Base-by-base conservation (phyloP, 257 asterid genomes). In the Nicotiana noctiflora region DNA sequence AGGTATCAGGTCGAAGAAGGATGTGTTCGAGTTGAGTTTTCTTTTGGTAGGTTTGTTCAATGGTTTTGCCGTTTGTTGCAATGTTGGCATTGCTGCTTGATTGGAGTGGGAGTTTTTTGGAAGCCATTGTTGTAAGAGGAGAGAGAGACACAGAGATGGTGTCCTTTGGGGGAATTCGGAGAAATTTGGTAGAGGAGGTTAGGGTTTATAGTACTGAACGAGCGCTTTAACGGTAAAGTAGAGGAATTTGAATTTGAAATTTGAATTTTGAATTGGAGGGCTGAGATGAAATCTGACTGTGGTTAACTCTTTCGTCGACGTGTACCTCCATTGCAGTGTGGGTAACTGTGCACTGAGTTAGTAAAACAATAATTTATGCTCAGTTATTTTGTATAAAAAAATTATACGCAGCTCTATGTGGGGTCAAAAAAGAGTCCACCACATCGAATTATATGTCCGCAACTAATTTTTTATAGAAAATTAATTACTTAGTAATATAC, bases 21-120 rank as follows among this genome's bases (percentile, higher is more conserved):
- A 96, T 96, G 91, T 96, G 99, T 27, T 96, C 99, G 78, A 96
- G 98, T 86, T 96, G 99, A 4, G 98, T 82, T 56, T 96, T 96
- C 78, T 96, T 94, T 89, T 96, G 99, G 90, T 96, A 96, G 55
- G 90, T 89, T 85, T 96, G 94, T 65, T 96, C 99, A 79, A 96
- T 94, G 27, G 98, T 94, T 80, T 94, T 96, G 21, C 86, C 89
- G 25, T 61, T 87, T 8, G 27, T 66, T 53, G 81, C 53, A 34
- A 90, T 85, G 87, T 92, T 94, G 85, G 89, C 92, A 80, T 90
- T 94, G 93, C 85, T 94, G 91, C 97, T 90, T 68, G 92, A 79
- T 68, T 85, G 97, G 76, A 83, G 87, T 9, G 80, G 98, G 85
- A 60, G 80, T 83, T 80, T 95, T 83, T 75, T 88, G 44, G 91